Evolutionary conservation across 1,284 basidiomycete genomes (phyloP).

Genomic region (Mycena citricolor): DNA sequence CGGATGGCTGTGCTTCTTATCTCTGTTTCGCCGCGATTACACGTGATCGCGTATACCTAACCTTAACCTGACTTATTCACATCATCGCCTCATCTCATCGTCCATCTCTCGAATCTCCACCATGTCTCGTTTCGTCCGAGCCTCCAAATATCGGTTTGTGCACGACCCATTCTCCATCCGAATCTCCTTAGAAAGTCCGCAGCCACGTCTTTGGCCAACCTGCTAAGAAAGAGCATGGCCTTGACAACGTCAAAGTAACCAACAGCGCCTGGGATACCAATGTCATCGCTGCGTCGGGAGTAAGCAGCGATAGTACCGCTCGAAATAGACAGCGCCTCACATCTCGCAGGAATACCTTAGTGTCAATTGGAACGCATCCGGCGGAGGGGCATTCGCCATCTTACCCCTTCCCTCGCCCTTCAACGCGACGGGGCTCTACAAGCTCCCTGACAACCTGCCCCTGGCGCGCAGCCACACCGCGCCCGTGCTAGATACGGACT

Average conservation of each 20-base stretch:
- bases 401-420: slow-evolving; percentile 84
- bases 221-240: slow-evolving; percentile 79
- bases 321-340: slow-evolving; percentile 9
- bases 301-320: slow-evolving; percentile 36
- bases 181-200: slow-evolving; percentile 15
- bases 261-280: slow-evolving; percentile 97
- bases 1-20: too few species aligned
- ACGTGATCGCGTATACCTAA: too few species aligned
- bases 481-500: slow-evolving; percentile 93
- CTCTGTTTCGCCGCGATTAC: too few species aligned
- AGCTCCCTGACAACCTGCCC: slow-evolving; percentile 91
- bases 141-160: slow-evolving; percentile 72
- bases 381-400: slow-evolving; percentile 94
- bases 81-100: slow-evolving; percentile 3
- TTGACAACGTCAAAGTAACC: slow-evolving; percentile 91
- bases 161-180: slow-evolving; percentile 15
- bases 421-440: slow-evolving; percentile 46
- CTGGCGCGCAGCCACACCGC: slow-evolving; percentile 86
- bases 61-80: too few species aligned
- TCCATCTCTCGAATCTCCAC: slow-evolving; percentile 2
- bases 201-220: slow-evolving; percentile 90
- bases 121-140: slow-evolving; percentile 73
- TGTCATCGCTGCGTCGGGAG: slow-evolving; percentile 83
- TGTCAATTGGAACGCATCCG: slow-evolving; percentile 94
- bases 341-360: slow-evolving; percentile 73